Evolutionary conservation across 2,329 filamentous ascomycete species (phyloP), one percentile per base, ranked within the genome.

Genomic region (Penicillium sp.): DNA sequence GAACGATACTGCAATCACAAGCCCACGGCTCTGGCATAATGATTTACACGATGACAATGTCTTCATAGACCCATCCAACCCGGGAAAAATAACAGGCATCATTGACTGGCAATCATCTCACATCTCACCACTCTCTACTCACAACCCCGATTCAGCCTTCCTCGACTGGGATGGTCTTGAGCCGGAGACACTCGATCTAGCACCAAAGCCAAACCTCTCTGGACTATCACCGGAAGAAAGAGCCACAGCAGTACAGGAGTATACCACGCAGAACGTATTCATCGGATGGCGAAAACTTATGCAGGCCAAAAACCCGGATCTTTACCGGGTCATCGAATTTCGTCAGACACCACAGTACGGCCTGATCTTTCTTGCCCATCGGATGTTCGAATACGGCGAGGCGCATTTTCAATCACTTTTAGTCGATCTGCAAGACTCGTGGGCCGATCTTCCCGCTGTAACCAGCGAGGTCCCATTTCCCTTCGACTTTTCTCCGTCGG

Each of bases 51-150:
- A 51, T 44, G 52, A 56, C 14, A 60, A 59, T 39, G 41, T 62
- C 35, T 63, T 61, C 17, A 49, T 62, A 18, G 57, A 62, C 42
- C 55, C 52, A 13, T 9, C 50, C 6, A 49, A 59, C 27, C 47
- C 51, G 1, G 47, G 36, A 37, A 47, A 39, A 4, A 55, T 61
- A 14, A 50, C 52, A 3, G 46, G 51, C 8, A 59, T 62, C 5
- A 58, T 62, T 16, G 54, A 61, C 43, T 61, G 56, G 57, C 55
- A 62, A 39, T 55, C 52, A 15, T 48, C 44, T 13, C 54, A 59
- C 26, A 39, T 59, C 31, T 51, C 53, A 1, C 57, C 58, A 1
- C 50, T 61, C 18, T 54, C 59, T 31, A 52, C 52, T 35, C 52
- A 60, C 5, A 48, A 42, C 36, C 45, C 45, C 22, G 47, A 56